Percentiles rank a stretch among this genome's conserved stretches.
These are phyloP conservation scores for Raffaelea arxii DNA, from an alignment of 2,329 filamentous ascomycete genomes.

Conservation along the genomic window DNA sequence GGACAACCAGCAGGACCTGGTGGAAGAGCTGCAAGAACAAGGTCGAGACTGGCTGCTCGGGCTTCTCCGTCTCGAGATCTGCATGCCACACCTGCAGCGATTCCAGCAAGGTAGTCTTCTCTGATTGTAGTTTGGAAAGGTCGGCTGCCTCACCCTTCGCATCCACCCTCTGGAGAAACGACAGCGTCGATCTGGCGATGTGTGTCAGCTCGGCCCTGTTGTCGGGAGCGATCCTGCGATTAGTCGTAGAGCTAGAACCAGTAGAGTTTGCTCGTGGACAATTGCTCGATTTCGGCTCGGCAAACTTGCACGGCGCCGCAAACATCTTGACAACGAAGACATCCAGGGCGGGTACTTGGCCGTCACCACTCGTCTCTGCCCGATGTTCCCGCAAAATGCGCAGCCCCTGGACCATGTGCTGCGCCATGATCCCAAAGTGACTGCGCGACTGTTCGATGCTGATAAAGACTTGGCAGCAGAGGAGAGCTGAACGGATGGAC, in stretches of 20 bases:
- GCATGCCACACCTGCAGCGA: conserved; percentile 23
- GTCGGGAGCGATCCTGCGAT: conserved; percentile 24
- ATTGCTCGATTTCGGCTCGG: conserved; percentile 20
- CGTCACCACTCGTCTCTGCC: conserved; percentile 15
- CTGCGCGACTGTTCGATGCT: conserved; percentile 33
- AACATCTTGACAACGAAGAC: conserved; percentile 33
- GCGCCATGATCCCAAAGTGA: conserved; percentile 30
- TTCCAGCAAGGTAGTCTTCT: conserved; percentile 21
- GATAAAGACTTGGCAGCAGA: conserved; percentile 37
- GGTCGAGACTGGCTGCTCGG: conserved; percentile 19
- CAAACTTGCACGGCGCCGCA: conserved; percentile 30
- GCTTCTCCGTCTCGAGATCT: conserved; percentile 18
- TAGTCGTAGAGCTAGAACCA: conserved; percentile 12
- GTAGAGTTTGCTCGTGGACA: too few relatives aligned
- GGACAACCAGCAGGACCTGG: conserved; percentile 22
- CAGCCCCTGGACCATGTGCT: conserved; percentile 32
- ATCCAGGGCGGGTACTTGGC: conserved; percentile 27
- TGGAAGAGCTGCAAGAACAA: conserved; percentile 26
- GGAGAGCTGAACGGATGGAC: conserved; percentile 27
- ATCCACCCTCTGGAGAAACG: conserved; percentile 22
- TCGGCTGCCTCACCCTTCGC: conserved; percentile 13
- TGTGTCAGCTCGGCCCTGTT: conserved; percentile 24
- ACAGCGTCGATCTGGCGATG: conserved; percentile 22
- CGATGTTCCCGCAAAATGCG: conserved; percentile 32
- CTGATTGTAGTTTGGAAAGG: conserved; percentile 17